Evolutionary conservation across 208 protist genomes (phyloP).

Genomic region (Acanthamoeba castellanii): DNA sequence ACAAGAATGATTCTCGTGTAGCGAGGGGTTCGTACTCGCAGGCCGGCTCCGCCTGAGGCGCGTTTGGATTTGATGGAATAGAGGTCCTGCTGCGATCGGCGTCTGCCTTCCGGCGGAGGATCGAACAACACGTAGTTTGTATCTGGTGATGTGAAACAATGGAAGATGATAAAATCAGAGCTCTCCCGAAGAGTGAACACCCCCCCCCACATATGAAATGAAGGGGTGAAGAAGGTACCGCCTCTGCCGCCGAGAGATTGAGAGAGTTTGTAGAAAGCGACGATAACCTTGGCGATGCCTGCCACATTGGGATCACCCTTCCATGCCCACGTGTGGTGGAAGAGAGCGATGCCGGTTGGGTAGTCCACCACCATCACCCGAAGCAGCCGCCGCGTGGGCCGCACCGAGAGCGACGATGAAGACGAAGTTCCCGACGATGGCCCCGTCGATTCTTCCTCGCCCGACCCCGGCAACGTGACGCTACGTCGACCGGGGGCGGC

Average conservation of each 20-base stretch:
- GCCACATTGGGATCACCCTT: slow-evolving; percentile 43
- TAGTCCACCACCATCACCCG: slow-evolving; percentile 65
- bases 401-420: background rate
- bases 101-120: background rate
- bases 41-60: background rate
- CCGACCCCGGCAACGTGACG: background rate
- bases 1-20: background rate
- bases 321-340: slow-evolving; percentile 48
- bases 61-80: slow-evolving; percentile 51
- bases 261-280: slow-evolving; percentile 72
- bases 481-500: background rate
- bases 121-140: slow-evolving; percentile 49
- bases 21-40: background rate
- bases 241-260: slow-evolving; percentile 62
- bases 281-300: slow-evolving; percentile 59
- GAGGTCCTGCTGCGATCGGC: slow-evolving; percentile 35
- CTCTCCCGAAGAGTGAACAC: background rate
- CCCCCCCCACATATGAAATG: too few relatives aligned
- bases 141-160: background rate
- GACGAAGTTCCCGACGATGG: background rate
- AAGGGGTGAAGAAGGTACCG: background rate
- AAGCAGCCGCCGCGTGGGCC: slow-evolving; percentile 37
- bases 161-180: background rate
- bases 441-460: background rate
- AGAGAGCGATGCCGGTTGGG: slow-evolving; percentile 52